Evolutionary conservation across 352 stramenopile species (phyloP), one percentile per base, ranked within the genome.

Genomic region (Phytophthora macrochlamydospora): DNA sequence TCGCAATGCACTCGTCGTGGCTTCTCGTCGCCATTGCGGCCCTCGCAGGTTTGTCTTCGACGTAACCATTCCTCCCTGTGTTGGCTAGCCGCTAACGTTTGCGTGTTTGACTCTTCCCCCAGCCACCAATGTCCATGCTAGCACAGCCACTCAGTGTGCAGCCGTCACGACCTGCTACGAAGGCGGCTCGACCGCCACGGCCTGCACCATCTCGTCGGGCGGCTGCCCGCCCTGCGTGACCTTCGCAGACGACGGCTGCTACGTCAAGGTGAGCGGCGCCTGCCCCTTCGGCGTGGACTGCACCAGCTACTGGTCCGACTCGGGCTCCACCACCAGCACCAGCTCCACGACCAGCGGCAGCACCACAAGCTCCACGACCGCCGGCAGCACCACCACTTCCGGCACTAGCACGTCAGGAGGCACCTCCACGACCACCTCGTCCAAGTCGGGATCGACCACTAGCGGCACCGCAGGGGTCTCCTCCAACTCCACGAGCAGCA

Each of bases 221-320:
- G 63, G 57, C 1, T 82, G 74, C 44, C 71, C 74, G 3, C 62
- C 71, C 0, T 82, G 74, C 37, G 53, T 82, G 30, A 78, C 67
- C 2, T 81, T 81, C n/a, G 24, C 62, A 6, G 65, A 77, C 52
- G 30, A 82, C n/a, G 67, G 62, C 4, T 82, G 74, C 45, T 82
- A 78, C 43, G 71, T 75, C 18, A 73, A 69, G 49, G 53, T 78
- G 45, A 30, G 66, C 14, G 66, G 57, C n/a, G 45, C 52, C 5
- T 78, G 69, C 46, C 64, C 66, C 2, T 78, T 78, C 37, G 73
- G 70, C 28, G 49, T 62, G 6, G 73, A 78, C 53, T 81, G 70
- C 48, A 42, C 61, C 33, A 65, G 51, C 32, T 58, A 65, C 2
- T 81, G 70, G 69, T 53, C 45, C 13, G 53, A 52, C 24, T 55